Evolutionary conservation across 495 filamentous ascomycete genomes (phyloP), one percentile per base, ranked within the genome.

Genomic region (Polyplosphaeria fusca): DNA sequence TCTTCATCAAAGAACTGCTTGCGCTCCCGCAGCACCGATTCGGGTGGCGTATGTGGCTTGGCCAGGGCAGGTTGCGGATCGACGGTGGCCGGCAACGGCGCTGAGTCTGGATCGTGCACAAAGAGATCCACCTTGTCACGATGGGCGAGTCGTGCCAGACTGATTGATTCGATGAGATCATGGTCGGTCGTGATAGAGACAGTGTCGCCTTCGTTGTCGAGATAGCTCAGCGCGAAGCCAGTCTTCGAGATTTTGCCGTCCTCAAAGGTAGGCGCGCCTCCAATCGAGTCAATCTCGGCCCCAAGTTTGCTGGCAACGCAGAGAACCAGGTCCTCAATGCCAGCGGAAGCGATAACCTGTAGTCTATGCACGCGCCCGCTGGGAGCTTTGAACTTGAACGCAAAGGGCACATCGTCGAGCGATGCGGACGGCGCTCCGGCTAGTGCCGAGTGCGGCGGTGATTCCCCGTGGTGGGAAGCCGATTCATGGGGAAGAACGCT

Each of bases 371-470:
- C 91, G 37, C 93, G 87, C 38, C 94, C 93, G 69, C 89, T 93
- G 14, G 94, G 93, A 3, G 93, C 91, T 75, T 99, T 97, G 81
- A 99, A 99, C 71, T 99, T 99, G 83, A 99, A 97, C 22, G 91
- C 82, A 74, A 97, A 99, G 0, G 93, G 88, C 11, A 77, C 68
- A 49, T 90, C 87, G 67, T 86, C 83, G 0, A 79, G 73, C 19
- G 81, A 66, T 7, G 75, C 62, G 23, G 79, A 77, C 7, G 59
- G 69, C 2, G 78, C 76, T 0, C 78, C 74, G 30, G 79, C 76
- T 24, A 83, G 55, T 7, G 76, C 73, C 38, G 85, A 88, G 49
- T 87, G 86, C 2, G 80, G 76, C 25, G 85, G 89, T 22, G 85
- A 88, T 18, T 95, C 89, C 37, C 92, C 93, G 51, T 89, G 81